phyloP scores from a whole-genome alignment of 2,329 filamentous ascomycete genomes.

The Hirsutella thompsonii region DNA sequence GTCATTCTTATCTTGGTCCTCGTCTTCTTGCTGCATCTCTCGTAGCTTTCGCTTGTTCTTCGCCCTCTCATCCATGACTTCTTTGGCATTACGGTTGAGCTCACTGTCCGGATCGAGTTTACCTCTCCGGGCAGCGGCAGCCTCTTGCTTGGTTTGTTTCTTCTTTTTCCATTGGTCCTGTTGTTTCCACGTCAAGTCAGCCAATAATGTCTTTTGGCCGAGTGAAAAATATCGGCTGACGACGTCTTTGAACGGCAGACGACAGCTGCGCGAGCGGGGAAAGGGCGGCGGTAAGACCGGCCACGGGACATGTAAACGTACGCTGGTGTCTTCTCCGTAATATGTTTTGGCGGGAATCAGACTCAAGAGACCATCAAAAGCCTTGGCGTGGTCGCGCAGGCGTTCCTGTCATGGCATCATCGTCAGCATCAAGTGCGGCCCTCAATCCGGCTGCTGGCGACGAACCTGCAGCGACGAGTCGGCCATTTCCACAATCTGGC shows the following conservation, averaged over 20 bases:
- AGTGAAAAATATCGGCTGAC: too few species aligned
- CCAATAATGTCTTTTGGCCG: too few species aligned
- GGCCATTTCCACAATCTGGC: conserved; percentile 18
- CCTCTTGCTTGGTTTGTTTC: conserved; percentile 90
- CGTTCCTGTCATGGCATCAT: conserved; percentile 30
- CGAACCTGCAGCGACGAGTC: conserved; percentile 34
- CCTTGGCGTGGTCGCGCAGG: conserved; percentile 49
- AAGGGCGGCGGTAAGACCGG: background rate
- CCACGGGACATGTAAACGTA: conserved; percentile 33
- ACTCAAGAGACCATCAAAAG: conserved; percentile 77
- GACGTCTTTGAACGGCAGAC: background rate
- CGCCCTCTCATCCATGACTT: conserved; percentile 74
- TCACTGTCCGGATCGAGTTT: conserved; percentile 87
- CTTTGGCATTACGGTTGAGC: conserved; percentile 69
- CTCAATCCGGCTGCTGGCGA: conserved; percentile 6
- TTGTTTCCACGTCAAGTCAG: too few species aligned
- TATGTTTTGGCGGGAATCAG: conserved; percentile 85
- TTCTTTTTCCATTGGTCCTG: conserved; percentile 89
- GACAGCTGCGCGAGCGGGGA: background rate
- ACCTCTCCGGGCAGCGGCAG: conserved; percentile 66
- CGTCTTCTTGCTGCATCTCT: conserved; percentile 41
- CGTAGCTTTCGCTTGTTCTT: conserved; percentile 70
- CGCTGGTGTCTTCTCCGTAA: conserved; percentile 73
- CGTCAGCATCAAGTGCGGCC: background rate
- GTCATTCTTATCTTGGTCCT: conserved; percentile 32